Base-by-base conservation (phyloP, 164 flowering plant genomes). In the Warburgia ugandensis region DNA sequence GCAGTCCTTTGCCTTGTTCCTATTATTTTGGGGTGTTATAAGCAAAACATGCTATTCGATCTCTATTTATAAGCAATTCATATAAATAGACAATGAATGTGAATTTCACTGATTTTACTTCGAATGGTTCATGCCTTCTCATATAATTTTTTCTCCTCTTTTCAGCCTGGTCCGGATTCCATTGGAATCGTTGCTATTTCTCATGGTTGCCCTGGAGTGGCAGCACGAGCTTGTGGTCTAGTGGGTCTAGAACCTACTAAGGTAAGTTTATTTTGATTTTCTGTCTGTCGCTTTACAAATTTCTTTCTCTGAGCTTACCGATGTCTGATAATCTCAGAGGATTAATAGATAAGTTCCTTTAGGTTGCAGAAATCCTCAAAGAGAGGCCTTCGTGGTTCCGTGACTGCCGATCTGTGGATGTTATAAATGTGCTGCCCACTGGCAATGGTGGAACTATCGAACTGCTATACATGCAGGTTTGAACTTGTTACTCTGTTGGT, bases 131-230 rank as follows among this genome's bases (percentile, higher is more conserved):
- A 37, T 14, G 14, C 41, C 17, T 37, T 11, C 5, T 44, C 17
- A 19, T 22, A 17, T 6, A 30, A 2, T 33, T 40, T 36, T 29
- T 41, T 41, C 38, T 48, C 17, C 47, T 17, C 25, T 68, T 40
- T 36, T 40, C 69, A 90, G 97, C 97, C 97, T 90, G 97, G 97
- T 90, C 97, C 97, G 95, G 97, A 90, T 90, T 90, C 97, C 86
- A 82, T 86, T 78, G 97, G 97, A 82, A 90, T 90, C 84, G 75
- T 90, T 76, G 90, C 97, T 81, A 80, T 90, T 75, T 90, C 97
- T 59, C 95, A 84, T 69, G 81, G 88, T 71, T 86, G 95, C 82
- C 41, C 81, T 69, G 97, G 97, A 22, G 86, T 90, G 65, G 97
- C 97, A 66, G 90, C 97, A 62, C 82, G 97, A 45, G 97, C 91